These are phyloP conservation scores for Collariella sp. DNA, from an alignment of 495 filamentous ascomycete genomes.

Conservation along the genomic window DNA sequence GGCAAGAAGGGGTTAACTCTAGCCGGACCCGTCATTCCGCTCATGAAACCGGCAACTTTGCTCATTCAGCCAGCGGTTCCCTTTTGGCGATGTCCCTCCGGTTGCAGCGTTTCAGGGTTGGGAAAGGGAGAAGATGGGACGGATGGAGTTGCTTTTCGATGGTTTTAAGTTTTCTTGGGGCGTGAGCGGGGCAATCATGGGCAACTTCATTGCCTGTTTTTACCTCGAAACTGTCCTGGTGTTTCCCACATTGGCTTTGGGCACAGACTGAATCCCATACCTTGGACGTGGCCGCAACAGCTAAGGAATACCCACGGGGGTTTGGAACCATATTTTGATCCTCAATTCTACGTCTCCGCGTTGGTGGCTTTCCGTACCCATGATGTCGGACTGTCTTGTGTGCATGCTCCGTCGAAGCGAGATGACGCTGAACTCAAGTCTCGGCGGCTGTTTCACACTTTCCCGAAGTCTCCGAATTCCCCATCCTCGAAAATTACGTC, in stretches of 20 bases:
- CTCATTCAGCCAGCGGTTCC: slow-evolving; percentile 19
- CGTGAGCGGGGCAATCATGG: slow-evolving; percentile 13
- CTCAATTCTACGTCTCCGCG: not conserved
- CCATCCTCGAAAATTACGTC: too few relatives aligned
- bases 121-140: not conserved
- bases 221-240: not conserved
- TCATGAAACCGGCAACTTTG: slow-evolving; percentile 18
- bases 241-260: slow-evolving; percentile 5
- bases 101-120: not conserved
- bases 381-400: not conserved
- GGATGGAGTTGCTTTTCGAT: slow-evolving; percentile 16
- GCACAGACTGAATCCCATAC: slow-evolving; percentile 4
- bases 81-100: slow-evolving; percentile 10
- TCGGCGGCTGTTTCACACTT: not conserved
- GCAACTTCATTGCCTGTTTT: slow-evolving; percentile 4
- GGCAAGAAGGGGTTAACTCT: slow-evolving; percentile 18
- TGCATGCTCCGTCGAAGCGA: not conserved
- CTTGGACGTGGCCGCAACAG: not conserved
- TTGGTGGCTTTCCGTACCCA: not conserved
- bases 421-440: not conserved
- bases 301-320: slow-evolving; percentile 2
- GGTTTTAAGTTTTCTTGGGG: slow-evolving; percentile 14
- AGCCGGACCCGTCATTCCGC: slow-evolving; percentile 18
- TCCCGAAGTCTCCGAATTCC: too few relatives aligned
- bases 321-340: not conserved